phyloP scores from a whole-genome alignment of 257 asterid genomes.

The Scutellaria galericulata region DNA sequence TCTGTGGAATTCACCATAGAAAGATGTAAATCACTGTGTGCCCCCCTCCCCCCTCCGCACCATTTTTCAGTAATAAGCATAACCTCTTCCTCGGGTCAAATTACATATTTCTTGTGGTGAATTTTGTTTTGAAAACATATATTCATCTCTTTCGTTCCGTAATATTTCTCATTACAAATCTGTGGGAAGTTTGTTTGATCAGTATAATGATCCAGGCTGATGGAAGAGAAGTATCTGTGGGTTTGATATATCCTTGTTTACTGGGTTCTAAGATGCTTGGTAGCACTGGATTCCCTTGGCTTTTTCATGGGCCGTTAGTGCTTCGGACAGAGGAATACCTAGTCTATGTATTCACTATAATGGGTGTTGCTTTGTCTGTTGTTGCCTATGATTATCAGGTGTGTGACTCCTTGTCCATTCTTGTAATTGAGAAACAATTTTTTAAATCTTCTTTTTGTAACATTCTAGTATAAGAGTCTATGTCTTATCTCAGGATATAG shows the following conservation, averaged over 20 bases:
- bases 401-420: constrained; percentile 27
- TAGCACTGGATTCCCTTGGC: constrained; percentile 85
- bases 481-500: constrained; percentile 72
- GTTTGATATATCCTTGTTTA: constrained; percentile 87
- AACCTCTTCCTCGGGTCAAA: background rate
- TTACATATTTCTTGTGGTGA: background rate
- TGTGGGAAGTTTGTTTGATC: constrained; percentile 29
- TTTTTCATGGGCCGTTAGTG: constrained; percentile 60
- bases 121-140: constrained; percentile 13
- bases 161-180: background rate
- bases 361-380: constrained; percentile 68
- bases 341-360: constrained; percentile 49
- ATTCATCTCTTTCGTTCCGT: constrained; percentile 16
- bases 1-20: background rate
- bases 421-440: constrained; percentile 3
- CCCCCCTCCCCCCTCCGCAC: background rate
- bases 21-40: background rate
- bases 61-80: constrained; percentile 22
- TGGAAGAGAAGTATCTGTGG: constrained; percentile 84
- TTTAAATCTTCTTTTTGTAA: constrained; percentile 10
- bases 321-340: constrained; percentile 79
- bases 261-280: constrained; percentile 97
- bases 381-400: constrained; percentile 97
- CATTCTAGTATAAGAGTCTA: constrained; percentile 18
- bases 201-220: constrained; percentile 71